Base-by-base conservation (phyloP, 1,284 basidiomycete genomes). In the Moesziomyces globuligerus region DNA sequence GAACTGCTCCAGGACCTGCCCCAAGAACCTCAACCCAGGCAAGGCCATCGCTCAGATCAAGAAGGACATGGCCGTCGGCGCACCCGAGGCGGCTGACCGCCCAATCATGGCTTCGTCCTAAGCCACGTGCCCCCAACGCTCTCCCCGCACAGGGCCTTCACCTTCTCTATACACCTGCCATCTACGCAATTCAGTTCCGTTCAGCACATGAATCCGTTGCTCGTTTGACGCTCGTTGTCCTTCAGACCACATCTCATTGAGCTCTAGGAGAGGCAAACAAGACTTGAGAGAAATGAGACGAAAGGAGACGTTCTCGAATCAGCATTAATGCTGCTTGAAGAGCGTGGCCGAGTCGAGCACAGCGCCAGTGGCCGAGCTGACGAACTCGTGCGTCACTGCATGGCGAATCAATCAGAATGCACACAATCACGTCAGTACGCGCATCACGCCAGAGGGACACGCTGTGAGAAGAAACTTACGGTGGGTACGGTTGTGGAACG, bases 1-100 rank as follows among this genome's bases (percentile, higher is more conserved):
- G 87, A 96, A 96, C 86, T 92, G 92, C 89, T 88, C 92, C 36
- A 88, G 91, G 71, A 96, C 94, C 32, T 96, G 93, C 85, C 94
- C 93, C 72, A 96, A 96, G 88, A 93, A 94, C 52, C 87, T 98
- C 66, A 96, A 95, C 86, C 80, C 80, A 1, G 79, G 72, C 46
- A 75, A 75, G 69, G 78, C 78, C 36, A 82, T 82, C 41, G 65
- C 80, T 9, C 76, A 77, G 71, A 80, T 82, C 70, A 82, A 80
- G 74, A 76, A 75, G 61, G 78, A 80, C 49, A 79, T 80, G 78
- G 75, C 78, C n/a, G 48, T 79, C 26, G 79, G 79, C 24, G 57
- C 77, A 10, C 79, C 78, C 17, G 56, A 54, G 40, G 72, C 57
- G 28, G 52, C 60, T 23, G 54, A 79, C 34, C 73, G 75, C n/a